These are phyloP conservation scores for Colletotrichum sp. DNA, from an alignment of 2,329 filamentous ascomycete genomes.

Conservation along the genomic window DNA sequence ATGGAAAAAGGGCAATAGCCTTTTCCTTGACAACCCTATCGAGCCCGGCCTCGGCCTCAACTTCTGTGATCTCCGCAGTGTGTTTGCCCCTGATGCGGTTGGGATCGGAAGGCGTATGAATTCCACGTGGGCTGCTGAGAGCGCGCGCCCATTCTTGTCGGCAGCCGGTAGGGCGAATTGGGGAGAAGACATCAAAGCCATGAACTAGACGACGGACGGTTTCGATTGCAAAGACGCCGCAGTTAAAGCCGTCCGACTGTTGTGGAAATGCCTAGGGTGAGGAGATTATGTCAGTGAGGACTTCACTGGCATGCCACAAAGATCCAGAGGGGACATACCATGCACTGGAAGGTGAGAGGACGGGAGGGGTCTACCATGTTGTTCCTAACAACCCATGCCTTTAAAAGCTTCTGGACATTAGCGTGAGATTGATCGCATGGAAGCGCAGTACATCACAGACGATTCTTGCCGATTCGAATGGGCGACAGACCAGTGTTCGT, in stretches of 20 bases:
- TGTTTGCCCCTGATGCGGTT: neutral
- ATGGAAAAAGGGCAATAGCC: neutral
- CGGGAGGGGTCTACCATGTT: neutral
- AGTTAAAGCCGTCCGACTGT: neutral
- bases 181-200: neutral
- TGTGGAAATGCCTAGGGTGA: neutral
- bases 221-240: neutral
- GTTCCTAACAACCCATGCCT: neutral
- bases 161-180: neutral
- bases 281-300: neutral
- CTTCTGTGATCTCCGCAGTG: neutral
- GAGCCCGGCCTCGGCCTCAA: neutral
- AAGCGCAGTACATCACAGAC: neutral
- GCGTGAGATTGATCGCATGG: neutral
- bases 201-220: neutral
- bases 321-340: neutral
- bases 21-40: neutral
- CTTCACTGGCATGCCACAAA: neutral
- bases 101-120: neutral
- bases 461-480: neutral
- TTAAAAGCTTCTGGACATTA: rapidly evolving
- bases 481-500: neutral
- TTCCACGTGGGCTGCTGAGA: neutral
- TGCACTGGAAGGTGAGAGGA: neutral
- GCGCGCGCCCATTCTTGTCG: neutral